Conservation (phyloP, 202 grass and related monocot species). For the Panicum hallii region DNA sequence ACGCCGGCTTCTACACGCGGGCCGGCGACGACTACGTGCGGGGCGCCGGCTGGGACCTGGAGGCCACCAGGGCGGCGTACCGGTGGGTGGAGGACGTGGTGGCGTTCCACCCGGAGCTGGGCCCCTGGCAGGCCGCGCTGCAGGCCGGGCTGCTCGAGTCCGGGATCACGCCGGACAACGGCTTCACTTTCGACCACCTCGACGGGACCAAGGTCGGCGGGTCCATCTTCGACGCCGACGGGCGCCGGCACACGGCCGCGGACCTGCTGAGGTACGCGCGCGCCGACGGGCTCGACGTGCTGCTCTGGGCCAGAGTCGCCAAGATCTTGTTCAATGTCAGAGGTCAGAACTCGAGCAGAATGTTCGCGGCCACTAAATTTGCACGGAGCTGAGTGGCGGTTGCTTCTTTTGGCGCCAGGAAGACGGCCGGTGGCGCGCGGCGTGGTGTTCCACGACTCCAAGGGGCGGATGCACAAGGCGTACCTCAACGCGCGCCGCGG, state of each 20-base stretch:
- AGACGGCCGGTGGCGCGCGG: constrained; percentile 62
- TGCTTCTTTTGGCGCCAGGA: constrained; percentile 29
- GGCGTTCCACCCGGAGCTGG: constrained; percentile 63
- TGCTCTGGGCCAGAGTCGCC: constrained; percentile 68
- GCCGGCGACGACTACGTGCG: constrained; percentile 56
- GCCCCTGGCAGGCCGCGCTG: constrained; percentile 67
- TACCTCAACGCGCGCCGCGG: constrained; percentile 56
- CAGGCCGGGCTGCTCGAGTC: constrained; percentile 68
- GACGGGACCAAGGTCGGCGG: constrained; percentile 80
- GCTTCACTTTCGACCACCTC: constrained; percentile 82
- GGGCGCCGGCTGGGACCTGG: constrained; percentile 59
- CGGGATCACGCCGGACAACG: constrained; percentile 69
- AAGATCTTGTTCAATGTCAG: constrained; percentile 64
- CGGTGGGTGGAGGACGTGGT: constrained; percentile 80
- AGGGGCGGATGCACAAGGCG: constrained; percentile 58
- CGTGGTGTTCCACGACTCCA: constrained; percentile 70
- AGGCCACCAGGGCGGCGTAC: constrained; percentile 56
- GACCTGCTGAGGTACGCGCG: constrained; percentile 69
- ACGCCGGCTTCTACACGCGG: constrained; percentile 91
- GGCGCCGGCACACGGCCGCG: constrained; percentile 78
- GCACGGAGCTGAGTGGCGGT: not conserved
- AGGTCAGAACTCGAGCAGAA: constrained; percentile 45
- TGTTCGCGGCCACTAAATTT: not conserved
- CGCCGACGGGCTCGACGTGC: constrained; percentile 53
- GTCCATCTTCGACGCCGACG: constrained; percentile 71